Evolutionary conservation across 2,329 filamentous ascomycete genomes (phyloP), one percentile per base, ranked within the genome.

Genomic region (Westerdykella sp.): DNA sequence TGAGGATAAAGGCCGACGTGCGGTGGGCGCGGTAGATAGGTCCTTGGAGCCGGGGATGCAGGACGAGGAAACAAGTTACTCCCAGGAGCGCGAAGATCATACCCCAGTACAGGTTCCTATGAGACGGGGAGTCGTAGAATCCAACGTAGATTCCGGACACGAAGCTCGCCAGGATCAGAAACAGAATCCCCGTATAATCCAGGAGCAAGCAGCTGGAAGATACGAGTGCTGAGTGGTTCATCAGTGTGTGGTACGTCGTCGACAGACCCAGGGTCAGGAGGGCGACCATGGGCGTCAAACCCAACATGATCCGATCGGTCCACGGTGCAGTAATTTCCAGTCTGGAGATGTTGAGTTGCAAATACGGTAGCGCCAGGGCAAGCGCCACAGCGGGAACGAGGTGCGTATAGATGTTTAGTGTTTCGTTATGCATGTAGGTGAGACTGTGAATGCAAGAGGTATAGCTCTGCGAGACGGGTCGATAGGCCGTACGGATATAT

Each of bases 141-240:
- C 69, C 69, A 53, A 76, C 75, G 55, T 75, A 75, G 48, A 97
- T 70, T 44, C 84, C 85, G 2, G 90, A 87, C 41, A 95, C 79
- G 62, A 90, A 95, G 61, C 84, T 89, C 10, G 90, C 89, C 44
- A 89, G 84, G 46, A 95, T 96, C 48, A 96, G 72, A 38, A 81
- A 78, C 32, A 96, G 85, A 56, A 97, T 97, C 14, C 91, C 91
- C 7, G 89, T 80, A 65, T 96, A 96, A 63, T 97, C 91, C 45
- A 96, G 71, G 63, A 93, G 86, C 64, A 96, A 95, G 15, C 88
- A 89, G 70, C 87, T 84, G 51, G 79, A 83, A 4, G 84, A 80
- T 15, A 95, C 85, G 2, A 67, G 65, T 31, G 79, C 77, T n/a
- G 85, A 93, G 67, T 96, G 90, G 55, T 95, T 95, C 30, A 76